Evolutionary conservation across 768 basidiomycete genomes (phyloP).

Genomic region (Suillus hirtellus): DNA sequence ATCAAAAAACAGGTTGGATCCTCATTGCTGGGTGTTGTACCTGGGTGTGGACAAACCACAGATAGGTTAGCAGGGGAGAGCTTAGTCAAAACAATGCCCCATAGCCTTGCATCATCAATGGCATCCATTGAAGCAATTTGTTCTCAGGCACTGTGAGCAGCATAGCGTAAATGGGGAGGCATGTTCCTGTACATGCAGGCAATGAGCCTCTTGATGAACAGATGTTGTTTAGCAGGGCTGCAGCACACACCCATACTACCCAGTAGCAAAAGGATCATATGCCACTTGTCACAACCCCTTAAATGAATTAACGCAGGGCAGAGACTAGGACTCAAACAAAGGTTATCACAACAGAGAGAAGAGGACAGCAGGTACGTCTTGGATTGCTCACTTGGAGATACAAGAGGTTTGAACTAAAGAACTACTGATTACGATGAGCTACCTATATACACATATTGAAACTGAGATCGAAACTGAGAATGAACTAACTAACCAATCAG

Average conservation of each 20-base stretch:
- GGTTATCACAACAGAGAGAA: too few species aligned
- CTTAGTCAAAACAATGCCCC: not conserved
- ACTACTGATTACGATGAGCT: too few species aligned
- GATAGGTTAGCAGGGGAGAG: not conserved
- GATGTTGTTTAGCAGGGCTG: not conserved
- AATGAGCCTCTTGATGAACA: not conserved
- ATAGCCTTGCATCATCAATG: not conserved
- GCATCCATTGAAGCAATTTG: not conserved
- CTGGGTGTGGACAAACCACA: not conserved
- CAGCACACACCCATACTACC: not conserved
- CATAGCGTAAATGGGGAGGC: not conserved
- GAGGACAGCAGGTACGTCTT: too few species aligned
- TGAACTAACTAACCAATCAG: too few species aligned
- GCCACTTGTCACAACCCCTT: too few species aligned
- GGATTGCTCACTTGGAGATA: too few species aligned
- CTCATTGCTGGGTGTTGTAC: not conserved
- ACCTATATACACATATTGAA: too few species aligned
- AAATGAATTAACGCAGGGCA: too few species aligned
- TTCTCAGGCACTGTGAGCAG: not conserved
- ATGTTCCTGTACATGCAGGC: not conserved
- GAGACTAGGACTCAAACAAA: too few species aligned
- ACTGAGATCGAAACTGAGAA: too few species aligned
- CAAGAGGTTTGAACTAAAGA: too few species aligned
- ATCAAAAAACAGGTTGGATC: not conserved
- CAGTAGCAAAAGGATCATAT: not conserved